Percentiles rank a stretch among this genome's conserved stretches.
Conservation (phyloP, 2,329 filamentous ascomycete genomes). For the Aquanectria penicillioides region DNA sequence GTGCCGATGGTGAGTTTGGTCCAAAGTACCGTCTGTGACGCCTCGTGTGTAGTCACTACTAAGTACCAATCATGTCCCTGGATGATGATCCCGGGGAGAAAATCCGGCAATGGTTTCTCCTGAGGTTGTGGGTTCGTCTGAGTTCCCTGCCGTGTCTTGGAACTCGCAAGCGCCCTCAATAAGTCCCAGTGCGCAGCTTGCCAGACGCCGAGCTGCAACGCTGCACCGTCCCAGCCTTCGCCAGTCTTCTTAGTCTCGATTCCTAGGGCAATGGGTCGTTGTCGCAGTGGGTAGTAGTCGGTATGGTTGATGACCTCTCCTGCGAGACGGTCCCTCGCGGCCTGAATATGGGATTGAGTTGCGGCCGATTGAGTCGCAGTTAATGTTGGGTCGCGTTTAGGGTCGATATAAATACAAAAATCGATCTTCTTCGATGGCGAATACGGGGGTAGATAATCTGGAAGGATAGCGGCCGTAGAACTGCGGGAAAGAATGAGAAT, state of each 20-base stretch:
- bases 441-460: not conserved
- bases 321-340: not conserved
- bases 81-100: not conserved
- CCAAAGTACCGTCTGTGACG: not conserved
- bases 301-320: not conserved
- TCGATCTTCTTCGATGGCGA: not conserved
- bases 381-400: not conserved
- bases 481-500: not conserved
- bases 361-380: not conserved
- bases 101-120: no score
- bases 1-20: not conserved
- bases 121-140: no score
- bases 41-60: not conserved
- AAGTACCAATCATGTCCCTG: not conserved
- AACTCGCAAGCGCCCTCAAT: not conserved
- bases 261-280: conserved; percentile 5
- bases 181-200: not conserved
- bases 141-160: not conserved
- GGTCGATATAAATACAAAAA: not conserved
- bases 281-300: not conserved
- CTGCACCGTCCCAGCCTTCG: not conserved
- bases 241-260: conserved; percentile 6
- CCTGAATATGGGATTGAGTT: not conserved
- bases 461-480: not conserved
- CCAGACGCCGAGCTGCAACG: not conserved